Base-by-base conservation (phyloP, 768 basidiomycete genomes). In the Suillus placidus region DNA sequence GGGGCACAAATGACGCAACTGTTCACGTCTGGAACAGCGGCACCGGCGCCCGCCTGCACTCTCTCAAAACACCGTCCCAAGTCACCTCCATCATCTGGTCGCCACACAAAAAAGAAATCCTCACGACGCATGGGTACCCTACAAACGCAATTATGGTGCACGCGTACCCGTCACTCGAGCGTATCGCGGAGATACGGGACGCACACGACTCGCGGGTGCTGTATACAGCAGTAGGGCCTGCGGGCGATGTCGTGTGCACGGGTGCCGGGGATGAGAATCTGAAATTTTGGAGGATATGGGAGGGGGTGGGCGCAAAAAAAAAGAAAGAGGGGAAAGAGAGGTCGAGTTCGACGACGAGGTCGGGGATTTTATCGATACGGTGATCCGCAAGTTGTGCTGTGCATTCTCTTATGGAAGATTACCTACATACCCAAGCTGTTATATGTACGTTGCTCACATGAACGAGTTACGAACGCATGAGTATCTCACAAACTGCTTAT, bases 261-360 rank as follows among this genome's bases (percentile, higher is more conserved):
- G 94, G 93, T 9, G 94, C 94, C 1, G 92, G 92, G 0, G 97
- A 99, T 73, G 97, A 99, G 82, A 96, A 96, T 72, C 81, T 99
- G 71, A 99, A 98, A 82, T 97, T 97, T 79, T 97, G 95, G 95
- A 87, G 88, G 65, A 84, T 94, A 45, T 93, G 92, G 92, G 92
- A 93, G 58, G 76, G 83, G 49, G 82, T 79, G 10, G 80, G 78
- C 68, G 43, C 47, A 52, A 83, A 80, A 71, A 76, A 77, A 45
- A 72, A 72, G 65, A 76, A 76, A 71, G 67, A 66, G 40, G 65
- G 54, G 65, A 82, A 82, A 51, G 79, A 81, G 49, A 77, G 74
- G 66, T 64, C 68, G 34, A 56, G 67, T 61, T 56, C 69, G 68
- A 64, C 71, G 26, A 71, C 69, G 70, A 62, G 67, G 71, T 69